Evolutionary conservation across 1,284 basidiomycete species (phyloP).

Genomic region (Stereum hirsutum): DNA sequence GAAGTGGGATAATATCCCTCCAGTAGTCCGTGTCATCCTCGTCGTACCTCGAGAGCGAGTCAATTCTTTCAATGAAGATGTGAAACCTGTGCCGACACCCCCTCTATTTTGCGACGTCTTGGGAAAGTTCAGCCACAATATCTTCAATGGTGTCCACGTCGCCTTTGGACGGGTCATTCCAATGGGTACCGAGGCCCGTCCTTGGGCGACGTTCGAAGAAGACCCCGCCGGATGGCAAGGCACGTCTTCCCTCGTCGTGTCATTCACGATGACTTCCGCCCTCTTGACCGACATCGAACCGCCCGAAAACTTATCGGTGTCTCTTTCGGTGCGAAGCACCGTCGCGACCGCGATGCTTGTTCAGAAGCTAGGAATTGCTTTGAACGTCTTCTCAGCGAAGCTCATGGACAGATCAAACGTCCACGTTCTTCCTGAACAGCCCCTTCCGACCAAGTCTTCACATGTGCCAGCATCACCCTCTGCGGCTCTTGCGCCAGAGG

Average conservation of each 20-base stretch:
- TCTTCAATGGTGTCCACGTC: conserved; percentile 22
- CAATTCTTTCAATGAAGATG: conserved; percentile 12
- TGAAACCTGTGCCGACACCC: conserved; percentile 21
- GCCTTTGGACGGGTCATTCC: conserved; percentile 21
- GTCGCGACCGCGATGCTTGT: conserved; percentile 2
- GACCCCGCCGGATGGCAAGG: conserved; percentile 24
- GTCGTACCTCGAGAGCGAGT: conserved; percentile 26
- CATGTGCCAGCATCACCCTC: background rate
- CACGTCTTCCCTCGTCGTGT: conserved; percentile 22
- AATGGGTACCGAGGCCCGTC: conserved; percentile 16
- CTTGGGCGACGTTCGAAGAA: conserved; percentile 21
- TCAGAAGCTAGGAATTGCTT: background rate
- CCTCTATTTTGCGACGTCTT: conserved; percentile 20
- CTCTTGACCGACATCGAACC: conserved; percentile 17
- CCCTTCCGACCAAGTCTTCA: background rate
- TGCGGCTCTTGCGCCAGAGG: too few species aligned
- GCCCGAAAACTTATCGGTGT: conserved; percentile 15
- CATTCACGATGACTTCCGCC: conserved; percentile 22
- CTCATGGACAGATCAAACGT: background rate
- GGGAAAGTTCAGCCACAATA: conserved; percentile 16
- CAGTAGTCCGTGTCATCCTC: conserved; percentile 18
- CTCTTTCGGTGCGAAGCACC: conserved; percentile 19
- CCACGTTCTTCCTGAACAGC: conserved; percentile 1
- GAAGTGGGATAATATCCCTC: conserved; percentile 21
- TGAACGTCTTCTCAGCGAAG: background rate